Evolutionary conservation across 768 basidiomycete genomes (phyloP).

Genomic region (Naematelia aurantialba): DNA sequence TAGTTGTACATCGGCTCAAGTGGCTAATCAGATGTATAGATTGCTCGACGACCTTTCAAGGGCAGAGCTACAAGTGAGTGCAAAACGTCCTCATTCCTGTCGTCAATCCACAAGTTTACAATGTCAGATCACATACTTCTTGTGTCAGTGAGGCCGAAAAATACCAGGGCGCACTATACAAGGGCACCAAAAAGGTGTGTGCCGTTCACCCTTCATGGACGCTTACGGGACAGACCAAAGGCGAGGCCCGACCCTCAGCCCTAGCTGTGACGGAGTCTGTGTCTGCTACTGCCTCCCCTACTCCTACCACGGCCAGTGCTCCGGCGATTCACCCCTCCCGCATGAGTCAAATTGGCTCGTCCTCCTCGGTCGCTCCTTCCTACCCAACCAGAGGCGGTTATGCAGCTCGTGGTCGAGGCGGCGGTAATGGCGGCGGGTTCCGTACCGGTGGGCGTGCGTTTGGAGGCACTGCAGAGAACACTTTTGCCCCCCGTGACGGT

Average conservation of each 20-base stretch:
- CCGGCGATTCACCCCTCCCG: constrained; percentile 56
- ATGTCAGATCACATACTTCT: constrained; percentile 57
- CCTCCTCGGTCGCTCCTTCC: constrained; percentile 13
- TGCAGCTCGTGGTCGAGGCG: constrained; percentile 7
- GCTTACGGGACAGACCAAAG: constrained; percentile 10
- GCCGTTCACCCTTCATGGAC: background rate
- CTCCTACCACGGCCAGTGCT: constrained; percentile 46
- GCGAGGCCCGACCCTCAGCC: background rate
- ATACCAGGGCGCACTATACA: constrained; percentile 81
- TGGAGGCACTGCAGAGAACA: constrained; percentile 28
- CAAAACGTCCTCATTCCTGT: too few species aligned
- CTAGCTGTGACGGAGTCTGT: background rate
- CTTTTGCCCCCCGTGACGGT: constrained; percentile 17
- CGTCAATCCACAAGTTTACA: background rate
- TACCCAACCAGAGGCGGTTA: constrained; percentile 19
- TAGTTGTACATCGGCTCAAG: background rate
- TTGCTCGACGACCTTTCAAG: constrained; percentile 76
- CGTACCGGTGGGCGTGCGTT: constrained; percentile 19
- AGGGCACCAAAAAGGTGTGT: constrained; percentile 61
- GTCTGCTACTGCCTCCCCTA: constrained; percentile 3
- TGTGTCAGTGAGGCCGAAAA: constrained; percentile 92
- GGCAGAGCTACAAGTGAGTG: constrained; percentile 69
- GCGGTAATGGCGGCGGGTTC: constrained; percentile 34
- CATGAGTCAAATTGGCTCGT: constrained; percentile 37
- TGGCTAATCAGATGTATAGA: constrained; percentile 63